phyloP scores from a whole-genome alignment of 2,329 filamentous ascomycete genomes.

The Cytospora paraplurivora region DNA sequence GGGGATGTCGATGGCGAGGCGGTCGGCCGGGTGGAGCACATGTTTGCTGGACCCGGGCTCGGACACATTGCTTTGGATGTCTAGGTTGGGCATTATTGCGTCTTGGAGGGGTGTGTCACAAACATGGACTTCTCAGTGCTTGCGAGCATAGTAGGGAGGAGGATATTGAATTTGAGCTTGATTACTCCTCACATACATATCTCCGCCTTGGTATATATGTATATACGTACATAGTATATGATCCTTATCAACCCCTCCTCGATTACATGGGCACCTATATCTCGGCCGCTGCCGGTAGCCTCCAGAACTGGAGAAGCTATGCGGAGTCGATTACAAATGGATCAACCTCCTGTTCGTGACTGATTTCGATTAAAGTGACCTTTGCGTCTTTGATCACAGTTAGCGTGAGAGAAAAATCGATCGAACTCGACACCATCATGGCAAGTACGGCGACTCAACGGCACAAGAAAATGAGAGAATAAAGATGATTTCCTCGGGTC shows the following conservation, averaged over 20 bases:
- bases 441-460: no score
- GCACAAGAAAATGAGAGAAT: no score
- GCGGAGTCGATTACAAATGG: no score
- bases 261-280: not conserved
- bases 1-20: constrained; percentile 30
- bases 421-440: no score
- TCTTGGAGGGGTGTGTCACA: not conserved
- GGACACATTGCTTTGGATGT: not conserved
- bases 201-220: not conserved
- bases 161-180: not conserved
- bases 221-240: not conserved
- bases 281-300: not conserved
- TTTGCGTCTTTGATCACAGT: no score
- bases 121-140: not conserved
- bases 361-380: no score
- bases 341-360: no score
- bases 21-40: no score
- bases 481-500: no score
- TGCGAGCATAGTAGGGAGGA: not conserved
- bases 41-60: no score
- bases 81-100: not conserved
- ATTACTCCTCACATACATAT: not conserved
- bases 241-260: not conserved
- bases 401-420: no score
- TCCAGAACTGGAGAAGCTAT: no score